These are phyloP conservation scores for Beauveria sp. DNA, from an alignment of 2,329 filamentous ascomycete genomes.

Conservation along the genomic window DNA sequence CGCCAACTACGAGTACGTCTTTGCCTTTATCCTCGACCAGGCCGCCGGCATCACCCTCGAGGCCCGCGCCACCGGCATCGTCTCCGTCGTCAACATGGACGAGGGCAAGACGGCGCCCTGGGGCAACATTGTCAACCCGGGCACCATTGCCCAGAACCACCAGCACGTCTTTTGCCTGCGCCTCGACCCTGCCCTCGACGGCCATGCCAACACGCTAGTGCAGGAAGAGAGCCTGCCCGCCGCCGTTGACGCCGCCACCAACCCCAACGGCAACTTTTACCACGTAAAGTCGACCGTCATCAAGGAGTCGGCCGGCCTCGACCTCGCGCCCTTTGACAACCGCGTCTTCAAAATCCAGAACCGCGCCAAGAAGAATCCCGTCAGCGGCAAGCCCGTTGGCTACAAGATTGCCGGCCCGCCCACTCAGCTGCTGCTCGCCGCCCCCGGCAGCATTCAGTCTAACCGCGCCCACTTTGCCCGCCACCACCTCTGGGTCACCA, in stretches of 20 bases:
- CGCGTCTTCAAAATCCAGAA: slow-evolving; percentile 45
- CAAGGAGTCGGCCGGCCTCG: slow-evolving; percentile 36
- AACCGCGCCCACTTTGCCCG: slow-evolving; percentile 34
- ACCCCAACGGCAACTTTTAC: slow-evolving; percentile 42
- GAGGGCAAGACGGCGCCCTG: slow-evolving; percentile 48
- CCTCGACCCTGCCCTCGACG: slow-evolving; percentile 56
- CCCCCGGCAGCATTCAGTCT: slow-evolving; percentile 31
- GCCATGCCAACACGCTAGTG: slow-evolving; percentile 46
- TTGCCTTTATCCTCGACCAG: slow-evolving; percentile 42
- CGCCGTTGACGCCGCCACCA: slow-evolving; percentile 31
- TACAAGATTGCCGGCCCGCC: slow-evolving; percentile 38
- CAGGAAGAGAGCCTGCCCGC: slow-evolving; percentile 35
- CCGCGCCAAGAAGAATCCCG: slow-evolving; percentile 30
- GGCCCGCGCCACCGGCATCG: slow-evolving; percentile 34
- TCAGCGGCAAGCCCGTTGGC: slow-evolving; percentile 37
- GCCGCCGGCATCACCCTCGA: slow-evolving; percentile 33
- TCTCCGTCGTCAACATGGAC: slow-evolving; percentile 37
- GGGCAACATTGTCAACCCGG: slow-evolving; percentile 53
- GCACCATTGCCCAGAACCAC: slow-evolving; percentile 56
- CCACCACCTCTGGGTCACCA: slow-evolving; percentile 40
- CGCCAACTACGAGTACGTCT: slow-evolving; percentile 53
- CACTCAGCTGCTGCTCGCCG: slow-evolving; percentile 33
- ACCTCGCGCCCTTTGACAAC: slow-evolving; percentile 41
- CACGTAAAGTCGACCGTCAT: slow-evolving; percentile 37
- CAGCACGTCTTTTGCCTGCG: slow-evolving; percentile 59